Evolutionary conservation across 345 rosid genomes (phyloP).

Genomic region (Lepidium aucheri): DNA sequence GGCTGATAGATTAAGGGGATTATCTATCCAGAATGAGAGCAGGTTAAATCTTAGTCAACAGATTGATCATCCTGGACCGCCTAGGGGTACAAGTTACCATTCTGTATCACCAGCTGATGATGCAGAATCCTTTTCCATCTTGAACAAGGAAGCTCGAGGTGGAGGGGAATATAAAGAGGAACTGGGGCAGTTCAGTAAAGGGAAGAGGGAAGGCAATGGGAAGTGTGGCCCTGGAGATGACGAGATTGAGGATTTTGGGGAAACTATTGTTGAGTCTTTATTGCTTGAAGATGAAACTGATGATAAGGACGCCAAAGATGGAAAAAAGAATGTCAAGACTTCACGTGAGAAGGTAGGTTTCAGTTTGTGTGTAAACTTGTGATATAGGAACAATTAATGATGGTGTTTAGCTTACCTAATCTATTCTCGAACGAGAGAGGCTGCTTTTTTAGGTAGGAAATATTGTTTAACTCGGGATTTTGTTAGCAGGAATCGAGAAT

Average conservation of each 20-base stretch:
- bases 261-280: conserved; percentile 44
- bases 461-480: no score
- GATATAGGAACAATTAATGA: no score
- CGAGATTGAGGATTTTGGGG: conserved; percentile 40
- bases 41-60: conserved; percentile 40
- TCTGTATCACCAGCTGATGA: conserved; percentile 45
- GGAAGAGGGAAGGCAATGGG: conserved; percentile 12
- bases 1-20: conserved; percentile 29
- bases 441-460: no score
- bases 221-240: conserved; percentile 13
- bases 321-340: conserved; percentile 17
- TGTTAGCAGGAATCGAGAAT: conserved; percentile 74
- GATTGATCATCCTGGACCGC: conserved; percentile 60
- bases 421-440: no score
- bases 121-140: conserved; percentile 35
- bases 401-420: no score
- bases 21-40: conserved; percentile 17
- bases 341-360: conserved; percentile 39
- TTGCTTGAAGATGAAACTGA: conserved; percentile 50
- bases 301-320: conserved; percentile 38
- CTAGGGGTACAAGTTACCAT: conserved; percentile 42
- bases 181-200: conserved; percentile 6
- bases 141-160: conserved; percentile 25
- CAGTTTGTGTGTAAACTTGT: neutral
- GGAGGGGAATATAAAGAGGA: conserved; percentile 21